phyloP scores from a whole-genome alignment of 306 rosid genomes.

The Glycine latifolia region DNA sequence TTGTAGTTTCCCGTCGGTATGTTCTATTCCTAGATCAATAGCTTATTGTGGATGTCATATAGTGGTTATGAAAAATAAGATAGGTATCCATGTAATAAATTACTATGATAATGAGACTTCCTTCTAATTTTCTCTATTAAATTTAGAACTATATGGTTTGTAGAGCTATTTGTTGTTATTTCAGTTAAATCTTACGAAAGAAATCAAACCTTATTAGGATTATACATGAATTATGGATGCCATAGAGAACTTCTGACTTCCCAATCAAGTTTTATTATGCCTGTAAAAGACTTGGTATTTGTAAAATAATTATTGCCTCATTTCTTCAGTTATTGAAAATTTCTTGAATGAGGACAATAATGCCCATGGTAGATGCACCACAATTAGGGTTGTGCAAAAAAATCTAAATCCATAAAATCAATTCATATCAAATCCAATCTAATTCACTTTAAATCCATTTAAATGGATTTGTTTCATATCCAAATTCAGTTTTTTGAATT shows the following conservation, averaged over 20 bases:
- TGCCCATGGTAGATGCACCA: background rate
- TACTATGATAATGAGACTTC: conserved; percentile 23
- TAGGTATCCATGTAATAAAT: background rate
- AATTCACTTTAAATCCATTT: too few relatives aligned
- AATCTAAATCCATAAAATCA: too few relatives aligned
- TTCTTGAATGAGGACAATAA: background rate
- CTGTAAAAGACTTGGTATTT: background rate
- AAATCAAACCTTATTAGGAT: background rate
- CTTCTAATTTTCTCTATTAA: too few relatives aligned
- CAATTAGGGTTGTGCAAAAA: too few relatives aligned
- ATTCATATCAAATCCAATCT: too few relatives aligned
- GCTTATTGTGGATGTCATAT: background rate
- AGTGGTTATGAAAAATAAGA: background rate
- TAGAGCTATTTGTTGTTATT: background rate
- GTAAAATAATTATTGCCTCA: background rate
- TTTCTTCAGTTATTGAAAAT: background rate
- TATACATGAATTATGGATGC: background rate
- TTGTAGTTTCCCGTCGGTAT: too few relatives aligned
- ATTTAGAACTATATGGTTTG: background rate
- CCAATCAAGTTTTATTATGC: too few relatives aligned
- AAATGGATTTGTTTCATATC: too few relatives aligned
- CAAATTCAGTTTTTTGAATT: too few relatives aligned
- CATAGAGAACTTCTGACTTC: background rate
- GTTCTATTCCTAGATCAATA: conserved; percentile 1
- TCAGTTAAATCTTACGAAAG: background rate